Percentiles rank a stretch among this genome's conserved stretches.
Conservation (phyloP, 2,329 filamentous ascomycete genomes). For the Ascochyta fabae region DNA sequence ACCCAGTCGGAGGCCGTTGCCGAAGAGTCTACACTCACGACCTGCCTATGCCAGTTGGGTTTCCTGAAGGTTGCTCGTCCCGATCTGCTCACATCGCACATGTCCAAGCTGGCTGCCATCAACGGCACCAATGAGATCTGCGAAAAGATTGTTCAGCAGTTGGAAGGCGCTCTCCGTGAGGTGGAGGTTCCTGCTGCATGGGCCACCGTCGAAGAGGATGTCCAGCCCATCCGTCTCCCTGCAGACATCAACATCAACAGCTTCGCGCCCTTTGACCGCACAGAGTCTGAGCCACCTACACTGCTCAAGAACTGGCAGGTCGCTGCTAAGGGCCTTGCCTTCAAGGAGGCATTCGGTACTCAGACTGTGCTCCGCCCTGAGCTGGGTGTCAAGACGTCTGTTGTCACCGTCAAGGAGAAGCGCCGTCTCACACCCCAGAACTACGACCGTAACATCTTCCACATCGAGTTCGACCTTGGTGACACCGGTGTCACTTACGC, state of each 20-base stretch:
- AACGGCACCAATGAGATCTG: conserved; percentile 67
- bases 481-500: conserved; percentile 91
- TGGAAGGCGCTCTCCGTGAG: conserved; percentile 73
- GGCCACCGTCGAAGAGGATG: conserved; percentile 71
- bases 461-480: conserved; percentile 97
- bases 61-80: conserved; percentile 81
- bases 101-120: conserved; percentile 70
- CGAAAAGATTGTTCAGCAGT: conserved; percentile 64
- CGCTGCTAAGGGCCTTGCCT: conserved; percentile 84
- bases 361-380: conserved; percentile 80
- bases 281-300: conserved; percentile 70
- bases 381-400: conserved; percentile 81
- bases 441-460: conserved; percentile 99
- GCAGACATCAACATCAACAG: conserved; percentile 76
- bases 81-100: conserved; percentile 65
- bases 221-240: conserved; percentile 61
- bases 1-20: conserved; percentile 71
- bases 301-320: conserved; percentile 79
- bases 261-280: conserved; percentile 81
- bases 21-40: conserved; percentile 66
- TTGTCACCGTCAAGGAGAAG: conserved; percentile 93
- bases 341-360: conserved; percentile 93
- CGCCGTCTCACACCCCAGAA: conserved; percentile 84
- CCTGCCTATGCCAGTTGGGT: conserved; percentile 76
- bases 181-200: conserved; percentile 81